Evolutionary conservation across 2,329 filamentous ascomycete species (phyloP).

Genomic region (Arthroderma sp.): DNA sequence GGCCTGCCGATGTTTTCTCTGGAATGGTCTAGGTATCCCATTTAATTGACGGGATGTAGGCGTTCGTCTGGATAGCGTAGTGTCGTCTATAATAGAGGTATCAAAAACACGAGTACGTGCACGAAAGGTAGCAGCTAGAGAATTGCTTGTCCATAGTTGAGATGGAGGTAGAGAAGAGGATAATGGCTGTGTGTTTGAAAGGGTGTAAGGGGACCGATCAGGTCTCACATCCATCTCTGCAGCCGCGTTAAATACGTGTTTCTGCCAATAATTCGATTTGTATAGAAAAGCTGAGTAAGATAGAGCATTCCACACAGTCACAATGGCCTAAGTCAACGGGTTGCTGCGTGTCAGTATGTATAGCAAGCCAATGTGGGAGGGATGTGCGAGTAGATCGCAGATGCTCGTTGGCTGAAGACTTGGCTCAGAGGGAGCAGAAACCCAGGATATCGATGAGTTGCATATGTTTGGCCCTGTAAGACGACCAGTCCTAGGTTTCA

Average conservation of each 20-base stretch:
- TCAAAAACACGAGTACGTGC: conserved; percentile 16
- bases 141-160: conserved; percentile 20
- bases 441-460: conserved; percentile 8
- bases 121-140: conserved; percentile 16
- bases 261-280: too few relatives aligned
- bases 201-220: conserved; percentile 15
- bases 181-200: conserved; percentile 17
- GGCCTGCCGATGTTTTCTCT: conserved; percentile 16
- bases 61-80: conserved; percentile 19
- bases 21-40: conserved; percentile 15
- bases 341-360: conserved; percentile 10
- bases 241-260: conserved; percentile 2
- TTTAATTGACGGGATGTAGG: conserved; percentile 22
- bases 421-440: conserved; percentile 5
- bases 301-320: neutral
- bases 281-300: neutral
- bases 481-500: neutral
- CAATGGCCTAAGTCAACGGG: conserved; percentile 5
- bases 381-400: conserved; percentile 1
- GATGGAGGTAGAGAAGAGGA: conserved; percentile 18
- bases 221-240: conserved; percentile 23
- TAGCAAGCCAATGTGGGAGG: conserved; percentile 6
- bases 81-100: conserved; percentile 17
- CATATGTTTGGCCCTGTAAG: conserved; percentile 4
- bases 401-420: conserved; percentile 1